Conservation (phyloP, 495 filamentous ascomycete species). For the Penicillium coffeae region DNA sequence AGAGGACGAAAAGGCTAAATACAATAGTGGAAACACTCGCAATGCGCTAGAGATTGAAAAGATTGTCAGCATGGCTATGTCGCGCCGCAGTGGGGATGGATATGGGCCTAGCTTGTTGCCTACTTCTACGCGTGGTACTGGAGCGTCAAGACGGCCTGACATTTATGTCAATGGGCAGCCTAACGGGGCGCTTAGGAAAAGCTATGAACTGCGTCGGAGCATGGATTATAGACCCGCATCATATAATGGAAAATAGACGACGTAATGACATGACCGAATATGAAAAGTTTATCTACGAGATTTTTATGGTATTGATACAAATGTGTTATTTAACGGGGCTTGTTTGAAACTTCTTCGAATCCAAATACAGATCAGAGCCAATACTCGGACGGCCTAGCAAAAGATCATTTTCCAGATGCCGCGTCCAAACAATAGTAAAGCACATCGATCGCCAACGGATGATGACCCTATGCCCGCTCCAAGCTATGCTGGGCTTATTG, state of each 20-base stretch:
- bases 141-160: conserved; percentile 4
- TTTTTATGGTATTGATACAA: too few relatives aligned
- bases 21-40: neutral
- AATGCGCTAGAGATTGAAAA: conserved; percentile 30
- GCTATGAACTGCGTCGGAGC: neutral
- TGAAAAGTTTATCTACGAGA: conserved; percentile 15
- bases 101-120: conserved; percentile 32
- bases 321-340: too few relatives aligned
- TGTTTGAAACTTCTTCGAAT: too few relatives aligned
- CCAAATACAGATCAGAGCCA: too few relatives aligned
- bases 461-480: too few relatives aligned
- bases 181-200: conserved; percentile 10
- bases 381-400: too few relatives aligned
- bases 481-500: too few relatives aligned
- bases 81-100: conserved; percentile 28
- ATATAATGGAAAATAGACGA: conserved; percentile 14
- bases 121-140: conserved; percentile 30
- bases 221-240: conserved; percentile 17
- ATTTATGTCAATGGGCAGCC: conserved; percentile 10
- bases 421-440: too few relatives aligned
- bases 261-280: conserved; percentile 7
- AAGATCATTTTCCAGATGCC: too few relatives aligned
- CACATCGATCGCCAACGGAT: too few relatives aligned
- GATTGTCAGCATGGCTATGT: conserved; percentile 25
- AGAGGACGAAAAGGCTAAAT: neutral